Conservation (phyloP, 495 filamentous ascomycete species). For the Talaromyces proteolyticus region DNA sequence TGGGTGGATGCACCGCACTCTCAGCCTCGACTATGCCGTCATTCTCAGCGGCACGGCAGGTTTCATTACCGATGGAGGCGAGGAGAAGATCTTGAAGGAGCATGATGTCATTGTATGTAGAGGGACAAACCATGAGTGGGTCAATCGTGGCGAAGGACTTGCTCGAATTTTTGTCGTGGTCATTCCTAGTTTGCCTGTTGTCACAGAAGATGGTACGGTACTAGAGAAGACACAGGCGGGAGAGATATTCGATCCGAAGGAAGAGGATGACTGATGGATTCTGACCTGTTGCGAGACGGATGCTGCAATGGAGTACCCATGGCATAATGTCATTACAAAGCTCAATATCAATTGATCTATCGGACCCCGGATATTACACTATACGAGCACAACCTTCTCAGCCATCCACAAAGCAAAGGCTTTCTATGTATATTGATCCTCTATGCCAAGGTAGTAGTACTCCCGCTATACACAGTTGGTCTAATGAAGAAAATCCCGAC, state of each 20-base stretch:
- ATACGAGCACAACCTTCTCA: too few relatives aligned
- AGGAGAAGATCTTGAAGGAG: slow-evolving; percentile 15
- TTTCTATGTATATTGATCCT: too few relatives aligned
- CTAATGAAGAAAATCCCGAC: too few relatives aligned
- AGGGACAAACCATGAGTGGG: slow-evolving; percentile 23
- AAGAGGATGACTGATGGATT: slow-evolving; percentile 11
- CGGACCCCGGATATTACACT: too few relatives aligned
- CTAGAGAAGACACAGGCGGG: slow-evolving; percentile 19
- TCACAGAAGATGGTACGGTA: slow-evolving; percentile 11
- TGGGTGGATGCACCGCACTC: slow-evolving; percentile 22
- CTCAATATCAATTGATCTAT: too few relatives aligned
- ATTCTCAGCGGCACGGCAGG: slow-evolving; percentile 16
- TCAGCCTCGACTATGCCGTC: slow-evolving; percentile 19
- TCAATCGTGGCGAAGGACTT: slow-evolving; percentile 16
- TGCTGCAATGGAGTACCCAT: too few relatives aligned
- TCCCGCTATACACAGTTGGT: too few relatives aligned
- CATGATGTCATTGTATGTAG: slow-evolving; percentile 20
- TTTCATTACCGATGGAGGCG: slow-evolving; percentile 17
- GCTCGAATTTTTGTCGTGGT: slow-evolving; percentile 18
- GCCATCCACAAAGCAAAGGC: too few relatives aligned
- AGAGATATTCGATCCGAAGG: slow-evolving; percentile 15
- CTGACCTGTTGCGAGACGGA: too few relatives aligned
- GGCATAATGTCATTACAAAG: too few relatives aligned
- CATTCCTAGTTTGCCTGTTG: slow-evolving; percentile 16
- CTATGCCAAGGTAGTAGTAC: too few relatives aligned